Evolutionary conservation across 2,329 filamentous ascomycete species (phyloP).

Genomic region (Dichotomopilus funicola): DNA sequence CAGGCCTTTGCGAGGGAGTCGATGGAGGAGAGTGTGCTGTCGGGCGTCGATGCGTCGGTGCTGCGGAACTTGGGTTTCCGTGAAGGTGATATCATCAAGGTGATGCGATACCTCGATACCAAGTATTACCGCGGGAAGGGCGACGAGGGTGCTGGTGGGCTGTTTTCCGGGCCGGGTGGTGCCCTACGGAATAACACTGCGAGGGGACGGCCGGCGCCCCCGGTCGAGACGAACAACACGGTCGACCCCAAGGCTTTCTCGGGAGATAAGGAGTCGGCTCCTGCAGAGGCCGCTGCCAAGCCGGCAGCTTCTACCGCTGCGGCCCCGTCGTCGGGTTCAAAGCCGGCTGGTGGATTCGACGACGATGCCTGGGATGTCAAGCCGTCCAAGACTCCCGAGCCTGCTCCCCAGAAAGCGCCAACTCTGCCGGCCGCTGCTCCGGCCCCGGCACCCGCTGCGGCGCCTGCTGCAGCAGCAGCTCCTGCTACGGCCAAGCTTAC

Average conservation of each 20-base stretch:
- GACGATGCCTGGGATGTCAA: constrained; percentile 98
- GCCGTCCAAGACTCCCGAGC: constrained; percentile 54
- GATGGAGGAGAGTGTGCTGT: constrained; percentile 89
- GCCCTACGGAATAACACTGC: constrained; percentile 88
- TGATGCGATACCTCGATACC: constrained; percentile 81
- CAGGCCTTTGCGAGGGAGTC: constrained; percentile 85
- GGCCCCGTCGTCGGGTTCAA: constrained; percentile 32
- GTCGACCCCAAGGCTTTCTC: constrained; percentile 84
- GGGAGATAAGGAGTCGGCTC: constrained; percentile 43
- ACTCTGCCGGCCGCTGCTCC: constrained; percentile 27
- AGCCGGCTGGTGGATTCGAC: constrained; percentile 61
- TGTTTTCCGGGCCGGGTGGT: constrained; percentile 93
- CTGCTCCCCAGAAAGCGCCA: constrained; percentile 18
- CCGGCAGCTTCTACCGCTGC: constrained; percentile 25
- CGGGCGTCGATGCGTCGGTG: constrained; percentile 78
- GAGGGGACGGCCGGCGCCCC: constrained; percentile 80
- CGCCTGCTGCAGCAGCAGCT: constrained; percentile 25
- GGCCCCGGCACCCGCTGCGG: constrained; percentile 34
- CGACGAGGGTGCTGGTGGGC: constrained; percentile 56
- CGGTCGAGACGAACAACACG: constrained; percentile 77
- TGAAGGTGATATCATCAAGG: constrained; percentile 92
- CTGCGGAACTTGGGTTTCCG: constrained; percentile 86
- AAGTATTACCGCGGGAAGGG: constrained; percentile 64
- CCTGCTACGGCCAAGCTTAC: constrained; percentile 46
- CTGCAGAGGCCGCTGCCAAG: constrained; percentile 29